Evolutionary conservation across 2,329 filamentous ascomycete genomes (phyloP), one percentile per base, ranked within the genome.

Genomic region (Scleromitrula shiraiana): DNA sequence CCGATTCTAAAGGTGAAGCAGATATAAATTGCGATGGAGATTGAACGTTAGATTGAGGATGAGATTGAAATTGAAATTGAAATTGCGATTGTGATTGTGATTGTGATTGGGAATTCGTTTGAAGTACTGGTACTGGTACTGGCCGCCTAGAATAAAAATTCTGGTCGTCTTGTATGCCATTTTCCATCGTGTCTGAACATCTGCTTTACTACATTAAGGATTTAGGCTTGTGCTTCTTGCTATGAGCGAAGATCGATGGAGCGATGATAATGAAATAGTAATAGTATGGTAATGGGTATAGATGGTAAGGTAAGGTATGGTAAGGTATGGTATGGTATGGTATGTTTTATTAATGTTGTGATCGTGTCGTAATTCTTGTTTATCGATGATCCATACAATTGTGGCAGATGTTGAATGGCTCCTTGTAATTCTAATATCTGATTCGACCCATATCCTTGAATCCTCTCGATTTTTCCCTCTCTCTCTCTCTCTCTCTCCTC

Each of bases 161-260:
- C 55, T 62, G 60, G 54, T 64, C 61, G 51, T 56, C 56, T 49
- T 59, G 56, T 53, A 61, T 61, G 49, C 50, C 56, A 50, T 50
- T 54, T 42, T 64, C 60, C 62, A 64, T 64, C 42, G 46, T 60
- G 59, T 46, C 51, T 54, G 50, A 48, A 60, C 61, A 64, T 64
- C 56, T 53, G 40, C 41, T 41, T n/a, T n/a, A n/a, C n/a, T n/a
- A n/a, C n/a, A n/a, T n/a, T n/a, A n/a, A n/a, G n/a, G n/a, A n/a
- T n/a, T n/a, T 41, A 47, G 41, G 45, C 45, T 41, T 19, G 45
- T 47, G 37, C 45, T 47, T n/a, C n/a, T 27, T 26, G 6, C 30
- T 42, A 7, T 35, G 40, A 40, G 40, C 35, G 32, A 37, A 44
- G 50, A 19, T n/a, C n/a, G n/a, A n/a, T n/a, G n/a, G n/a, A n/a